Evolutionary conservation across 768 basidiomycete species (phyloP), one percentile per base, ranked within the genome.

Genomic region (Coprinopsis cinerea): DNA sequence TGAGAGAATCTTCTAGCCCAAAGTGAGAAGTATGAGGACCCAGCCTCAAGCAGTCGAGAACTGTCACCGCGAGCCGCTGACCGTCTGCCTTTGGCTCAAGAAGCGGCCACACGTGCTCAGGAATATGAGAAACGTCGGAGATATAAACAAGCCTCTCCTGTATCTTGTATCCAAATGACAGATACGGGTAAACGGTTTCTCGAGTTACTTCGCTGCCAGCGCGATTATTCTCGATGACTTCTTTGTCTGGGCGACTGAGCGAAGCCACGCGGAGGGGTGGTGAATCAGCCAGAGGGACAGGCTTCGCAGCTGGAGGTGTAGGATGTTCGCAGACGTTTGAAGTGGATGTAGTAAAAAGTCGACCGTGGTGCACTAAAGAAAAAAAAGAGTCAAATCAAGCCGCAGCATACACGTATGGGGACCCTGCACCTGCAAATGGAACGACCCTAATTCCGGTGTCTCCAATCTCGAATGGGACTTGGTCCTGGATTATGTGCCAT

Each of bases 51-150:
- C 88, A 88, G 63, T 95, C 92, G 32, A 92, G 71, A 43, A 92
- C 77, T 52, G 87, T 72, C 22, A 88, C 74, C 1, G 82, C 71
- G 28, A 79, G 61, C 10, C 62, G 65, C 30, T 49, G 44, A 36
- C 47, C 49, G 23, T 54, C 58, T 26, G 50, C 55, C 22, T 50
- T 36, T 15, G 59, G 57, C 46, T 64, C 59, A 45, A 83, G 65
- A 44, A 81, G 57, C 17, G 64, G 58, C 87, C 87, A 90, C 34
- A 81, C 77, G 28, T 78, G 73, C 6, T 85, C 79, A 1, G 92
- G 91, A 48, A 95, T 87, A 56, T 77, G 67, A 7, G 86, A 89
- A 35, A 85, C 87, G 63, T 96, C 93, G 23, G 86, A 85, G 52
- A 95, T 73, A 67, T 94, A 94, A 13, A 81, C 70, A 40, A 94